Conservation (phyloP, 2,329 filamentous ascomycete genomes). For the Thelonectria rubi region DNA sequence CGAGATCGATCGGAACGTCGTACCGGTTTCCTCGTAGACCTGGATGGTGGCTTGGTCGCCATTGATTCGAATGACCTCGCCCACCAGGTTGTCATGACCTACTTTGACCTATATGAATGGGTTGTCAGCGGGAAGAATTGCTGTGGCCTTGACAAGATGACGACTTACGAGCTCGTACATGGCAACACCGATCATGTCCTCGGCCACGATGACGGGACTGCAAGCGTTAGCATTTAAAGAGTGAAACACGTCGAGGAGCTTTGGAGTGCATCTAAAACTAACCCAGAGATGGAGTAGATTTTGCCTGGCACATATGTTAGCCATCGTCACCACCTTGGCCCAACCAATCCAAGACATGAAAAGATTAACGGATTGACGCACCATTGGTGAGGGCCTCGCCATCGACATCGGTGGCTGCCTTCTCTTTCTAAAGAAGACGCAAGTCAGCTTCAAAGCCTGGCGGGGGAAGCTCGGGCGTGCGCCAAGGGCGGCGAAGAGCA, state of each 20-base stretch:
- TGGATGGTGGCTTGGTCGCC: conserved; percentile 96
- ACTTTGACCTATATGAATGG: conserved; percentile 75
- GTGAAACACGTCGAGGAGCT: conserved; percentile 11
- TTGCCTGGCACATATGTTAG: conserved; percentile 57
- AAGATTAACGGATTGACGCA: conserved; percentile 42
- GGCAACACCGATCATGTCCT: conserved; percentile 98
- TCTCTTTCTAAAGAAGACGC: conserved; percentile 34
- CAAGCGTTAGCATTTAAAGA: conserved; percentile 44
- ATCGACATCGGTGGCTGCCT: conserved; percentile 45
- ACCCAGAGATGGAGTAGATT: conserved; percentile 72
- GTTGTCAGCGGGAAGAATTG: conserved; percentile 24
- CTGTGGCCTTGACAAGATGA: conserved; percentile 13
- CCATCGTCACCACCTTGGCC: conserved; percentile 30
- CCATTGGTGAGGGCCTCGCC: conserved; percentile 52
- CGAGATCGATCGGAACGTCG: conserved; percentile 38
- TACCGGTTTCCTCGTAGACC: conserved; percentile 99
- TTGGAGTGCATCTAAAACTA: conserved; percentile 44
- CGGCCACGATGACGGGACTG: conserved; percentile 92
- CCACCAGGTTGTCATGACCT: conserved; percentile 89
- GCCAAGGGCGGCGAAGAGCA: conserved; percentile 28
- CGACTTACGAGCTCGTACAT: conserved; percentile 95
- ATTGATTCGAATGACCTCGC: conserved; percentile 98
- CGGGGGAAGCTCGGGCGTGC: conserved; percentile 20
- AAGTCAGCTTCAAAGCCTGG: conserved; percentile 32
- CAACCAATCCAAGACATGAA: conserved; percentile 9